These are phyloP conservation scores for Monsonia emarginata DNA, from an alignment of 441 rosid genomes.

Conservation along the genomic window DNA sequence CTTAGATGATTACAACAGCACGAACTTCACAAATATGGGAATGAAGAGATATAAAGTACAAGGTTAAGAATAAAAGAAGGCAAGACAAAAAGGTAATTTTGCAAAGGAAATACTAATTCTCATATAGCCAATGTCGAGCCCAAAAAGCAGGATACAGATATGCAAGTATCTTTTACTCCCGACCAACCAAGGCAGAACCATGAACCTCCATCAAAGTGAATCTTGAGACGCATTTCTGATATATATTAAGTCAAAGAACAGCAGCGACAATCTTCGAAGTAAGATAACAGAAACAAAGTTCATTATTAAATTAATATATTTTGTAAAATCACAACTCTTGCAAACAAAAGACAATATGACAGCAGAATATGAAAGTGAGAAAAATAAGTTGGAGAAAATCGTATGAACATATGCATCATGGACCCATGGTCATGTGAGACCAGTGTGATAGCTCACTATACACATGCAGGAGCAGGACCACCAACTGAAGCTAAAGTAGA, in stretches of 20 bases:
- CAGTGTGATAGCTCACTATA: background rate
- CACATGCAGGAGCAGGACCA: background rate
- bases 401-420: background rate
- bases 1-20: background rate
- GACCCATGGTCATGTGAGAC: background rate
- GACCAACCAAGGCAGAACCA: slow-evolving; percentile 35
- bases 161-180: slow-evolving; percentile 34
- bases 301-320: background rate
- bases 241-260: slow-evolving; percentile 31
- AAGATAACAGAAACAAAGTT: slow-evolving; percentile 5
- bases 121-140: slow-evolving; percentile 12
- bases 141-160: slow-evolving; percentile 47
- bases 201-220: slow-evolving; percentile 41
- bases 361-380: background rate
- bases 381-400: background rate
- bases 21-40: slow-evolving; percentile 1
- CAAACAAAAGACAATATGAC: background rate
- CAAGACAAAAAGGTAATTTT: background rate
- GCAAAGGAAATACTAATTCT: slow-evolving; percentile 7
- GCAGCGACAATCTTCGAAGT: slow-evolving; percentile 19
- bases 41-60: background rate
- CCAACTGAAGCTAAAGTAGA: background rate
- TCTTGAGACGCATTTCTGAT: slow-evolving; percentile 41
- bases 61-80: background rate
- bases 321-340: background rate